phyloP scores from a whole-genome alignment of 2,329 filamentous ascomycete species.

The Ceratocystis albifundus region DNA sequence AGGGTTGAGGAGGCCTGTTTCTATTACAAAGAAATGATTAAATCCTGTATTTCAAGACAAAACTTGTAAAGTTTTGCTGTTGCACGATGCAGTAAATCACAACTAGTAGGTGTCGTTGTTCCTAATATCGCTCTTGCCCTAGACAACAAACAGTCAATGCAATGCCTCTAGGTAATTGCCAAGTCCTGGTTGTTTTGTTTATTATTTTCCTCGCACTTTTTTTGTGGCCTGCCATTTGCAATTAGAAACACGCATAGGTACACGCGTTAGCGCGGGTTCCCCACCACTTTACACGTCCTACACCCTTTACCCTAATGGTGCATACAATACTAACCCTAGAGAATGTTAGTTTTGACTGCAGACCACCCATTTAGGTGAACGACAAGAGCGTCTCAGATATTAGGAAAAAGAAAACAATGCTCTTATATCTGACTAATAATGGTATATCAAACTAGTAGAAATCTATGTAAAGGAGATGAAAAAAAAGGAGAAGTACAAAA shows the following conservation, averaged over 20 bases:
- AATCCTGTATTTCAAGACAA: neutral
- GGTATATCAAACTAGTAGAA: neutral
- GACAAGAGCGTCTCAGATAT: too few species aligned
- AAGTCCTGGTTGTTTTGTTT: neutral
- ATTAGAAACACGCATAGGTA: neutral
- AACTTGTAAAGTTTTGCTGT: neutral
- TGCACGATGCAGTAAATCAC: neutral
- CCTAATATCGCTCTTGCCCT: neutral
- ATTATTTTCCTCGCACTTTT: neutral
- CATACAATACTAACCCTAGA: neutral
- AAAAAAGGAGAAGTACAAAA: neutral
- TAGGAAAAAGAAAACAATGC: too few species aligned
- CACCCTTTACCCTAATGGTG: neutral
- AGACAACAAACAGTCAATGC: neutral
- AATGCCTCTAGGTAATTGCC: neutral
- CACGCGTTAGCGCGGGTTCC: constrained; percentile 1
- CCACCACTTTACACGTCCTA: constrained; percentile 22
- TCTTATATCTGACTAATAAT: too few species aligned
- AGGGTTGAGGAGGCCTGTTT: neutral
- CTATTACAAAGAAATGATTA: neutral
- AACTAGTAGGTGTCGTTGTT: neutral
- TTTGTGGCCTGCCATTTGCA: neutral
- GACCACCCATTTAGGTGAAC: too few species aligned
- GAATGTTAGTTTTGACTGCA: too few species aligned
- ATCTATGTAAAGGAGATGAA: neutral